Conservation (phyloP, 108 stramenopile species). For the Schizochytrium sp. region DNA sequence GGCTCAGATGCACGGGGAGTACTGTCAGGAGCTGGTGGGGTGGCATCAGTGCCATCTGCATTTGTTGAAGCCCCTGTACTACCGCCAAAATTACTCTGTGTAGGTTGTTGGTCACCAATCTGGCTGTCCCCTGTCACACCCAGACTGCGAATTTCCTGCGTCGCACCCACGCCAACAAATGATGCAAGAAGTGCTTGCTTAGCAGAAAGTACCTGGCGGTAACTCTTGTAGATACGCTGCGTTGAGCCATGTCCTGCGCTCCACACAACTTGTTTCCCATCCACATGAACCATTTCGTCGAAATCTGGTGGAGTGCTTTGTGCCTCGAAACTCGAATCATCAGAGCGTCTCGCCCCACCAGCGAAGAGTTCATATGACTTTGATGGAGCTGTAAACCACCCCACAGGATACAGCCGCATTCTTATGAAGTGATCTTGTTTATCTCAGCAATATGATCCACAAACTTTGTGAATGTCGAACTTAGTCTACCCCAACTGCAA, state of each 20-base stretch:
- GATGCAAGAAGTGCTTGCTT: conserved; percentile 45
- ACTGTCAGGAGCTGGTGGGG: not conserved
- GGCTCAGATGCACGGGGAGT: too few species aligned
- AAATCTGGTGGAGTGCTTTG: conserved; percentile 11
- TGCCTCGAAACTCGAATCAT: not conserved
- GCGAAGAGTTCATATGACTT: conserved; percentile 43
- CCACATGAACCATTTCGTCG: conserved; percentile 56
- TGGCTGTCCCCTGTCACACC: conserved; percentile 49
- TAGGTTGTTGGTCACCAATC: conserved; percentile 28
- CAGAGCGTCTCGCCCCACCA: not conserved
- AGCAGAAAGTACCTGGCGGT: conserved; percentile 54
- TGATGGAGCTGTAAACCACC: conserved; percentile 59
- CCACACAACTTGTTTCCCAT: conserved; percentile 52
- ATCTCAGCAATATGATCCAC: too few species aligned
- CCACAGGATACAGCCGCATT: conserved; percentile 51
- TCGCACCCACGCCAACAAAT: conserved; percentile 55
- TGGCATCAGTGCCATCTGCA: not conserved
- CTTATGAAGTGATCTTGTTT: not conserved
- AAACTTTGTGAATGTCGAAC: too few species aligned
- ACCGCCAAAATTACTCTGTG: not conserved
- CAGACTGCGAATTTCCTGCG: conserved; percentile 4
- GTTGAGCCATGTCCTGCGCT: conserved; percentile 33
- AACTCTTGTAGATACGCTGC: conserved; percentile 50
- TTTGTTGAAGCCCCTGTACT: not conserved
- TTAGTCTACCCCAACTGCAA: too few species aligned